Conservation (phyloP, 768 basidiomycete genomes). For the Cystofilobasidium capitatum region DNA sequence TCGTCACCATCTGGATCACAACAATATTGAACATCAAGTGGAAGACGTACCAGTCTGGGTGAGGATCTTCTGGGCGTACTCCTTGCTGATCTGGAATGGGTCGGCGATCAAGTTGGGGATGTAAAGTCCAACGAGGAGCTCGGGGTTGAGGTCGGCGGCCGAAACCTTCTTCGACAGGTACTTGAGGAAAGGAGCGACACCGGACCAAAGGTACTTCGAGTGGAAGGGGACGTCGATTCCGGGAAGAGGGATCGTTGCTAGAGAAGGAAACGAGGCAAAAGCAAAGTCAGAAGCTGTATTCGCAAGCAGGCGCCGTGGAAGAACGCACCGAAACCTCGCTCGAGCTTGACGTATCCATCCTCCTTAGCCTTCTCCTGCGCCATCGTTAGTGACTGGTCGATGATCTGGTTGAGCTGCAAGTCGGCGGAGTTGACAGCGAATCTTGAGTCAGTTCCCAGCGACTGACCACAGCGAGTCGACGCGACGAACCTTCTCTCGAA, state of each 20-base stretch:
- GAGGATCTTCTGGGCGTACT: slow-evolving; percentile 89
- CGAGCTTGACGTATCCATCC: slow-evolving; percentile 76
- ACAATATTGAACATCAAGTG: not conserved
- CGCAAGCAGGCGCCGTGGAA: slow-evolving; percentile 46
- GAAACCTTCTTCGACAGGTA: slow-evolving; percentile 97
- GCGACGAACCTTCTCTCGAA: slow-evolving; percentile 23
- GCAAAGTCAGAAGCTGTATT: not conserved
- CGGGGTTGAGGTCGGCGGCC: slow-evolving; percentile 77
- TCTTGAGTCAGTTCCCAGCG: not conserved
- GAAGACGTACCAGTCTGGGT: slow-evolving; percentile 55
- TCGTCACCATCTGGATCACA: not conserved
- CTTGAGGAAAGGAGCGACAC: slow-evolving; percentile 61
- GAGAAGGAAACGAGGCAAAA: not conserved
- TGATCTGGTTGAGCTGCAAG: slow-evolving; percentile 18
- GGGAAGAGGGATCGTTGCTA: slow-evolving; percentile 44
- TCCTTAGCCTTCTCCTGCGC: slow-evolving; percentile 57
- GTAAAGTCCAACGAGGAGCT: slow-evolving; percentile 88
- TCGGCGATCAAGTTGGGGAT: slow-evolving; percentile 79
- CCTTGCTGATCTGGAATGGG: slow-evolving; percentile 43
- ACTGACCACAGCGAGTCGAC: too few relatives aligned
- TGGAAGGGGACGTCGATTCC: slow-evolving; percentile 99
- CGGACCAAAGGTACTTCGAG: slow-evolving; percentile 97
- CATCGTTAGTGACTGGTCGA: slow-evolving; percentile 26
- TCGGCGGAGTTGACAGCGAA: slow-evolving; percentile 32
- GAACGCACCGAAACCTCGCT: slow-evolving; percentile 67